Evolutionary conservation across 768 basidiomycete species (phyloP).

Genomic region (Aureoboletus auriporus): DNA sequence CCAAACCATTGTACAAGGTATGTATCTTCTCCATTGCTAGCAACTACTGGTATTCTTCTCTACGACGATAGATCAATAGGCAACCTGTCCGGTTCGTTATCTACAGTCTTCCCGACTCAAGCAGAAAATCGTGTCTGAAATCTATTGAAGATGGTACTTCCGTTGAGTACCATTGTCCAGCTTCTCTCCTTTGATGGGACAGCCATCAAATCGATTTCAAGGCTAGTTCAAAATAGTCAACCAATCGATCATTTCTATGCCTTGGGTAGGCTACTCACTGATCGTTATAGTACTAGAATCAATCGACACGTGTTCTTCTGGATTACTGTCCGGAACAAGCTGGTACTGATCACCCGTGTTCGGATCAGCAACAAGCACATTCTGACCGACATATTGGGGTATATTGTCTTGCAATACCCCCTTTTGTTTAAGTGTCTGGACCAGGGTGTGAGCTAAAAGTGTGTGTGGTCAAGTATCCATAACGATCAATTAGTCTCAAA

Average conservation of each 20-base stretch:
- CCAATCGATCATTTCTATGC: not conserved
- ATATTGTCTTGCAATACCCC: conserved; percentile 6
- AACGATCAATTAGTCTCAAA: not conserved
- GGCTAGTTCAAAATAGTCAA: not conserved
- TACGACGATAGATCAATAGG: no score
- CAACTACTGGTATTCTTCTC: no score
- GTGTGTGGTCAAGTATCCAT: not conserved
- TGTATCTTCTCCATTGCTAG: no score
- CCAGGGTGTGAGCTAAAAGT: not conserved
- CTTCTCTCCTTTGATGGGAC: not conserved
- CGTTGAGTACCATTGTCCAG: no score
- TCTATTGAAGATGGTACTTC: not conserved
- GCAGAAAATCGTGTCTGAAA: not conserved
- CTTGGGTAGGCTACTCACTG: not conserved
- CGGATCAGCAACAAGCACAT: conserved; percentile 1
- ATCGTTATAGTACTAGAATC: conserved; percentile 2
- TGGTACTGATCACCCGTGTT: conserved; percentile 6
- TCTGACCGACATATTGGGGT: conserved; percentile 4
- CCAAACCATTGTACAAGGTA: no score
- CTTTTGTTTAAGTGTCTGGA: not conserved
- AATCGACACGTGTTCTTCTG: not conserved
- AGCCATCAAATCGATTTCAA: not conserved
- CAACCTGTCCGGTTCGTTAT: not conserved
- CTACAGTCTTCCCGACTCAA: not conserved
- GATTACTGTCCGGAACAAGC: not conserved